Evolutionary conservation across 208 protist species (phyloP), one percentile per base, ranked within the genome.

Genomic region (Trypanosoma cruzi): DNA sequence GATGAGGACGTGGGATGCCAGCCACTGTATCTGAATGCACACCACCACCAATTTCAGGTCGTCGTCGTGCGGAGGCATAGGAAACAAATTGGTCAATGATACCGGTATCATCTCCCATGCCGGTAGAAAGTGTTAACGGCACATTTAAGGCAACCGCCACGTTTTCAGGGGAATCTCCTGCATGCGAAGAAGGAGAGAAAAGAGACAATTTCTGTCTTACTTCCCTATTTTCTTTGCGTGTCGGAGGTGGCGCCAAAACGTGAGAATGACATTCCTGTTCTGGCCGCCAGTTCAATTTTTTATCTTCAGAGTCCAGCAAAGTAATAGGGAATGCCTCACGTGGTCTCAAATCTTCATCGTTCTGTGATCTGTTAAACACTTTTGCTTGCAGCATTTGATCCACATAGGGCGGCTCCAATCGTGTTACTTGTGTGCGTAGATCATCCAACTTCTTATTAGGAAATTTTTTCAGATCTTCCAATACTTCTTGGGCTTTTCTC

Each of bases 71-170:
- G 1, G 57, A 55, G 13, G 64, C 71, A 37, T 69, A 66, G 34
- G 53, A 53, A 52, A 76, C 48, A 22, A 76, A 24, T 58, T 76
- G 71, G 22, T 70, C 57, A 58, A 76, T 62, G 24, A 76, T 57
- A 42, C 29, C 22, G 16, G 3, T 4, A 61, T 76, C 71, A 66
- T 76, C 71, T 40, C 71, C 71, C 14, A 56, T 57, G 49, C 7
- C 28, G 1, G 64, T 76, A 31, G 57, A 60, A 14, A 34, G 63
- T 48, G 71, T 76, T 22, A 76, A 11, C 2, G 64, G n/a, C 11
- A 61, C 37, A 44, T 4, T 50, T 24, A 61, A 26, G 22, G 48
- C 24, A 14, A 46, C n/a, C 22, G 0, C n/a, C 13, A 6, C 28
- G 18, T 42, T 44, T 13, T 34, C 22, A 37, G 4, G 0, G 22